These are phyloP conservation scores for Lecanicillium sp. DNA, from an alignment of 2,329 filamentous ascomycete genomes.

Conservation along the genomic window DNA sequence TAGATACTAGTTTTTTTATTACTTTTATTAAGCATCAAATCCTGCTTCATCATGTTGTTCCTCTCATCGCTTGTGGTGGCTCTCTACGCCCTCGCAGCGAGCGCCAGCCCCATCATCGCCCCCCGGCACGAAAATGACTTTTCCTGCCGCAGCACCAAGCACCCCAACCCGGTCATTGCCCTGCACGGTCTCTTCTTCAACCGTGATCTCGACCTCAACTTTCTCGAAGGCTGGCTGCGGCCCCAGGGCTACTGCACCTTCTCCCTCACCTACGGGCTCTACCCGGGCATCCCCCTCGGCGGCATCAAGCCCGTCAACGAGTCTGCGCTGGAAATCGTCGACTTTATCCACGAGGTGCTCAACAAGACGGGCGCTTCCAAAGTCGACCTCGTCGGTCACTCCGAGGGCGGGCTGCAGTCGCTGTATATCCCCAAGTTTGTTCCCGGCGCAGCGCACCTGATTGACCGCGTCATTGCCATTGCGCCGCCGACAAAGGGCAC, in stretches of 20 bases:
- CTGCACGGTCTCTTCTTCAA: slow-evolving; percentile 13
- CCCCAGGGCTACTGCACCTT: slow-evolving; percentile 13
- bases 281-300: slow-evolving; percentile 11
- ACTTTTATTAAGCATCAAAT: too few species aligned
- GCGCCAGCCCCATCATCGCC: background rate
- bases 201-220: slow-evolving; percentile 11
- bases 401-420: slow-evolving; percentile 14
- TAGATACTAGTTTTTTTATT: too few species aligned
- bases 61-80: background rate
- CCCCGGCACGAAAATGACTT: slow-evolving; percentile 9
- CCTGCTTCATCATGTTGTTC: too few species aligned
- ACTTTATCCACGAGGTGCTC: slow-evolving; percentile 11
- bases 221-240: slow-evolving; percentile 12
- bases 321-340: slow-evolving; percentile 12
- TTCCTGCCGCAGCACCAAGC: slow-evolving; percentile 9
- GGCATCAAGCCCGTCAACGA: slow-evolving; percentile 12
- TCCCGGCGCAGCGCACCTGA: slow-evolving; percentile 6
- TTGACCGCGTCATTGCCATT: slow-evolving; percentile 13
- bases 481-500: slow-evolving; percentile 14
- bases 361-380: slow-evolving; percentile 11
- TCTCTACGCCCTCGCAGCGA: background rate
- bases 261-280: slow-evolving; percentile 13
- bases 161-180: slow-evolving; percentile 15
- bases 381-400: slow-evolving; percentile 16
- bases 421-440: slow-evolving; percentile 16